These are phyloP conservation scores for Schwanniomyces etchellsii DNA, from an alignment of 1,139 yeast genomes.

Conservation along the genomic window DNA sequence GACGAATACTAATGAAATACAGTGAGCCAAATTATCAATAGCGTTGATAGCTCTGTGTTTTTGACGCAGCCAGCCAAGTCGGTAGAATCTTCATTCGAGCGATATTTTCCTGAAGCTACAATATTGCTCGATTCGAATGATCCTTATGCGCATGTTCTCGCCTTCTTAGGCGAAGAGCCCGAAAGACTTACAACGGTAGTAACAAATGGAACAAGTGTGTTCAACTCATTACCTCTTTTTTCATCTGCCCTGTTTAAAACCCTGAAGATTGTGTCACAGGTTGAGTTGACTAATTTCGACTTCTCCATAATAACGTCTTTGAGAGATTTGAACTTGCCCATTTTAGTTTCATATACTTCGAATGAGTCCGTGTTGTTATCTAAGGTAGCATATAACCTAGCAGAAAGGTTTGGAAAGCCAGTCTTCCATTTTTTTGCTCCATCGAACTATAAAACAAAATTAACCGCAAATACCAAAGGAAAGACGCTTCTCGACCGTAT, in stretches of 20 bases:
- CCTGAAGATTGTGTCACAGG: conserved; percentile 53
- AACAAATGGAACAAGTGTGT: conserved; percentile 49
- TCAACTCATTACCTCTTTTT: conserved; percentile 51
- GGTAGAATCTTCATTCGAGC: conserved; percentile 28
- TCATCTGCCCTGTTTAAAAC: conserved; percentile 34
- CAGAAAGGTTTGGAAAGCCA: conserved; percentile 43
- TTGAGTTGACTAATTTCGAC: conserved; percentile 52
- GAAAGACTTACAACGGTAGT: conserved; percentile 43
- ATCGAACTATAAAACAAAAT: conserved; percentile 12
- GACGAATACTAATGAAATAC: no score
- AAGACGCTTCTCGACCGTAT: conserved; percentile 12
- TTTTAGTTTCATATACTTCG: conserved; percentile 58
- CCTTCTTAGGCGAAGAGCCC: conserved; percentile 15
- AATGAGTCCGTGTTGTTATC: conserved; percentile 50
- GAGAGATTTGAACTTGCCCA: conserved; percentile 61
- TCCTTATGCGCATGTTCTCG: conserved; percentile 43
- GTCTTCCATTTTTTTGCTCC: conserved; percentile 66
- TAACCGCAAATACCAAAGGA: background rate
- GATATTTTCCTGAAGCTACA: conserved; percentile 18
- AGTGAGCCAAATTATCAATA: no score
- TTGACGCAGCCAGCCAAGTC: conserved; percentile 46
- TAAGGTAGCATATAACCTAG: conserved; percentile 52
- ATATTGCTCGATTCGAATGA: conserved; percentile 45
- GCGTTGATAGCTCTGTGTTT: conserved; percentile 29
- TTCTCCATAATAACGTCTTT: conserved; percentile 62